Evolutionary conservation across 345 rosid species (phyloP), one percentile per base, ranked within the genome.

Genomic region (Arabidopsis suecica): DNA sequence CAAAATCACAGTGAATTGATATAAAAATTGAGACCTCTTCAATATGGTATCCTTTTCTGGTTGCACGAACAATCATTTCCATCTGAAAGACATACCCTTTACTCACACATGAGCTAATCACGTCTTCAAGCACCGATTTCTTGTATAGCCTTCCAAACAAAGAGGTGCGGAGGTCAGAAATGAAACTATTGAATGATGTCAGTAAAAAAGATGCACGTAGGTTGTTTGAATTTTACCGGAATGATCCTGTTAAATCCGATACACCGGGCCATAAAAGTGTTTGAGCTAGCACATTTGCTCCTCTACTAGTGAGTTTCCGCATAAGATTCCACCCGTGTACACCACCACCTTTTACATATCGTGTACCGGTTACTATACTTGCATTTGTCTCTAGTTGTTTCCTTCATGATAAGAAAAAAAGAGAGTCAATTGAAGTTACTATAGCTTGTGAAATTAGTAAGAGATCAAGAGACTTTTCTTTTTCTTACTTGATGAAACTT

Each of bases 11-110:
- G 41, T 65, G 44, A 58, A 34, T 22, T 42, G 14, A 16, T 69
- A 5, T 32, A 78, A 18, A 23, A 18, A 49, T 49, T 59, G 36
- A 51, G 12, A 78, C 81, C 99, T 95, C 99, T 83, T 95, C 99
- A 68, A 92, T 90, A 69, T 78, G 93, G 84, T 82, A 90, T 73
- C 96, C 88, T 78, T 87, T 89, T 75, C 99, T 89, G 32, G 96
- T 83, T 36, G 98, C 99, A 58, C 98, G 92, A 37, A 95, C 99
- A 61, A 95, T 92, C 96, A 95, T 95, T 87, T 95, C 99, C 97
- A 95, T 95, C 77, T 95, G 99, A 79, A 95, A 95, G 53, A 95
- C 99, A 48, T 93, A 92, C 30, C 98, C 97, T 80, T 92, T 95
- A 69, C 98, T 95, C 47, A 95, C 97, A 48, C 89, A 86, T 53